These are phyloP conservation scores for Saccharomyces hybrid DNA, from an alignment of 1,139 yeast genomes.

Conservation along the genomic window DNA sequence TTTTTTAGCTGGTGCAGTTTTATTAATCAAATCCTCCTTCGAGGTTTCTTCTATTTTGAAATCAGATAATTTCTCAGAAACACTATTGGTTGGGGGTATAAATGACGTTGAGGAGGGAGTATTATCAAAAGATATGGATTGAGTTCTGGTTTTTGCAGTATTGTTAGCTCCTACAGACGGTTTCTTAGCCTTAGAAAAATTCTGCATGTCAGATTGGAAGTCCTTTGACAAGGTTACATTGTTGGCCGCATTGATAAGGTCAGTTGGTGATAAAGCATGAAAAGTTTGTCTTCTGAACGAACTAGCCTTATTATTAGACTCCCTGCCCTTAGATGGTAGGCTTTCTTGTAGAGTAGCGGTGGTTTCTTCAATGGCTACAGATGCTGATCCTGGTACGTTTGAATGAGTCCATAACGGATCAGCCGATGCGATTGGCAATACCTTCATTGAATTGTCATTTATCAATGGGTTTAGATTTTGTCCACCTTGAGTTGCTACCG, in stretches of 20 bases:
- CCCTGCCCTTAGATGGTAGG: constrained; percentile 8
- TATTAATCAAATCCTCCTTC: constrained; percentile 3
- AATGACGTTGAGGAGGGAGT: constrained; percentile 13
- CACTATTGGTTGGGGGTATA: constrained; percentile 7
- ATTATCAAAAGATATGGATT: constrained; percentile 25
- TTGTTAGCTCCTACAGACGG: constrained; percentile 5
- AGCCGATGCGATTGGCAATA: constrained; percentile 3
- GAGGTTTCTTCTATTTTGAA: constrained; percentile 4
- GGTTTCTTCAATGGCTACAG: constrained; percentile 5
- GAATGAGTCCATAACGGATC: constrained; percentile 15
- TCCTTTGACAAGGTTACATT: constrained; percentile 4
- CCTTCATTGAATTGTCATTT: constrained; percentile 1
- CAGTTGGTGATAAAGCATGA: constrained; percentile 34
- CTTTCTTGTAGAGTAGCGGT: constrained; percentile 10
- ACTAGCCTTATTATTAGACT: constrained; percentile 10
- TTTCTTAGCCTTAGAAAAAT: background rate
- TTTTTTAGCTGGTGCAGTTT: background rate
- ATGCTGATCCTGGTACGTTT: constrained; percentile 1
- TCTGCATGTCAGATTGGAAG: background rate
- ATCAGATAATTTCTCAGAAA: background rate
- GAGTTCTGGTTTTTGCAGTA: constrained; percentile 19
- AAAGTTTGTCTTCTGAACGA: constrained; percentile 36
- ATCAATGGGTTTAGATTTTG: constrained; percentile 1
- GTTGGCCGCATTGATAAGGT: constrained; percentile 24
- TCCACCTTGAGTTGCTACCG: constrained; percentile 1